Evolutionary conservation across 352 stramenopile species (phyloP), one percentile per base, ranked within the genome.

Genomic region (Pythium brassicae): DNA sequence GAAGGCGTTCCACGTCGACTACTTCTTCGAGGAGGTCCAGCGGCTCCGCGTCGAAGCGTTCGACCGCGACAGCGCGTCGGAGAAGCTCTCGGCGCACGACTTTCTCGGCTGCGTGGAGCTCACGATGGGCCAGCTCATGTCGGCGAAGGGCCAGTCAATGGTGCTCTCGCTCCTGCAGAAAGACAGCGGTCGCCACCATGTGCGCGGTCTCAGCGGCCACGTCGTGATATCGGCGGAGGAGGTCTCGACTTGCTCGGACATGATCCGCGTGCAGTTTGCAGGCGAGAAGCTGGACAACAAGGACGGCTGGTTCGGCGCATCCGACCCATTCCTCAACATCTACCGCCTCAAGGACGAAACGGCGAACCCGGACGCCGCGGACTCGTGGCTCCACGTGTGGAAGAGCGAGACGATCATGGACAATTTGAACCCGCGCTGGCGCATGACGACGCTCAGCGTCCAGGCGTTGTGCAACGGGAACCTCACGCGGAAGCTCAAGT

Each of bases 21-120:
- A 83, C 53, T 87, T 84, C 58, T 91, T 91, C 55, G 81, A 91
- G 56, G 85, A 95, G 32, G 75, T 94, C 2, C 85, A 95, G 68
- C 73, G 76, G 12, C 59, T 95, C 37, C 66, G 80, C 22, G 63
- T 95, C 12, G 85, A 95, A 35, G 76, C 90, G 0, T 95, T 89
- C 62, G 83, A 95, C 64, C 75, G 82, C 20, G 81, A 92, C 65
- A 82, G 76, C 54, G 48, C 53, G 22, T 93, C 78, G 0, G 76
- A 88, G 27, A 73, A 65, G 57, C 65, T 91, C 17, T 71, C 62
- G 4, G 65, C 65, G 11, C 80, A 91, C 53, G 80, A 91, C 59
- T 91, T 91, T 50, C 57, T 91, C 3, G 80, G 80, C 11, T 91
- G 80, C 50, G 76, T 88, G 15, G 80, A 91, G 57, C 67, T 91